A percentile compares a stretch with the other conserved stretches of the same genome.
Conservation (phyloP, 2,329 filamentous ascomycete species). For the Periglandula ipomoeae region DNA sequence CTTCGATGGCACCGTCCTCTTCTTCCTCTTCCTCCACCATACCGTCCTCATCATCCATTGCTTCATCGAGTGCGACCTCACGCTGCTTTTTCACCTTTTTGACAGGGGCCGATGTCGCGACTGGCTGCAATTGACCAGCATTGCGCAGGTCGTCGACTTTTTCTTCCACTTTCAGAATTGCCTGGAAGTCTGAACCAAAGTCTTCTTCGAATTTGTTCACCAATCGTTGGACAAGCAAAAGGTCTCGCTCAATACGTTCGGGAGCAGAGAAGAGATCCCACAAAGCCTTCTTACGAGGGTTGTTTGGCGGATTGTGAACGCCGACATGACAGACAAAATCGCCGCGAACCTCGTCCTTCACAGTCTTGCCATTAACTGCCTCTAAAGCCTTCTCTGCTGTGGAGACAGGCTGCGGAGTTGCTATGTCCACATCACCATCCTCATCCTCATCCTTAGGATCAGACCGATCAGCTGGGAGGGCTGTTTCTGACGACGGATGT, state of each 20-base stretch:
- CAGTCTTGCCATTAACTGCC: conserved; percentile 95
- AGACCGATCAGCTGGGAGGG: conserved; percentile 57
- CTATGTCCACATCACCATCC: conserved; percentile 47
- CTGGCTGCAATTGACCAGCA: conserved; percentile 67
- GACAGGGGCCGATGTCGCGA: conserved; percentile 36
- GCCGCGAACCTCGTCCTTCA: conserved; percentile 85
- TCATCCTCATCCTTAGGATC: conserved; percentile 65
- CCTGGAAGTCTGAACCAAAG: conserved; percentile 68
- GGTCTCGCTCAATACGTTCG: conserved; percentile 84
- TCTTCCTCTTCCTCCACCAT: conserved; percentile 72
- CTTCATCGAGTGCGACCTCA: conserved; percentile 51
- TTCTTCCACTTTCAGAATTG: conserved; percentile 72
- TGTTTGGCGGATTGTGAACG: conserved; percentile 79
- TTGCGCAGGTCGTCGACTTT: conserved; percentile 72
- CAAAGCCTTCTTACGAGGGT: conserved; percentile 85
- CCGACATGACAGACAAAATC: conserved; percentile 98
- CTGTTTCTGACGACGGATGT: conserved; percentile 64
- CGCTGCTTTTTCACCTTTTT: conserved; percentile 55
- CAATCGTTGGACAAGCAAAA: conserved; percentile 72
- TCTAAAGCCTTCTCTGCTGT: conserved; percentile 82
- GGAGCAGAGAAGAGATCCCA: conserved; percentile 96
- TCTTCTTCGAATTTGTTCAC: conserved; percentile 80
- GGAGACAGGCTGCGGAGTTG: conserved; percentile 40
- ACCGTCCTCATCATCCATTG: conserved; percentile 55
- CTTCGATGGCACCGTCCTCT: conserved; percentile 68